Evolutionary conservation across 805 yeast genomes (phyloP), one percentile per base, ranked within the genome.

Genomic region (Yarrowia sp.): DNA sequence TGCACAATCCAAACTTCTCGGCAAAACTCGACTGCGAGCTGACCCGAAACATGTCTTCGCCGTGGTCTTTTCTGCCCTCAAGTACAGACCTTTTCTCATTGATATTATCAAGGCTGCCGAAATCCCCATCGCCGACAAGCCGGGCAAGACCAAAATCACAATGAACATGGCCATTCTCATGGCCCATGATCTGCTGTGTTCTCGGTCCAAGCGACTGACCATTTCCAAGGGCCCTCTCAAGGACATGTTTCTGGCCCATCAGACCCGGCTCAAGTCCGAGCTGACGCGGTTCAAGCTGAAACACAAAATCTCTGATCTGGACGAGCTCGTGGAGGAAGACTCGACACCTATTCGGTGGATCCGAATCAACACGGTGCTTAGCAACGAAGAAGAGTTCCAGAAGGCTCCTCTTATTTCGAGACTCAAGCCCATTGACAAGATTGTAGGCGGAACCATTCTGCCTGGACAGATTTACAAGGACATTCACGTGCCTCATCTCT

Each of bases 21-120:
- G 56, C 17, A 75, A 74, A 48, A 79, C 78, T 64, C 79, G 78
- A 69, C 73, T 87, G 65, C 79, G 82, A 70, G 78, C 86, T 0
- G 84, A 91, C 66, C 96, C 98, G 0, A 90, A 89, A 71, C 97
- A 93, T 72, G 77, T 92, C 1, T 91, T 81, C 78, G 99, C 98
- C 0, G 77, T 93, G 28, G 91, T 92, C 24, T 80, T 85, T 33
- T 89, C 96, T 4, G 85, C 97, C 1, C 77, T 91, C 71, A 86
- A 83, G 72, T 90, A 86, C 74, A 85, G 85, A 70, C 86, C 85
- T 14, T 85, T 83, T 68, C 79, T 95, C 40, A 77, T 78, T 54
- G 80, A 80, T 36, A 81, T 93, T 44, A 82, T 93, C 74, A 82
- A 82, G 68, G 85, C 85, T 66, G 81, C 96, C 6, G 85, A 85